Base-by-base conservation (phyloP, 192 early-diverging fungal genomes). In the Helicostylum pulchrum region DNA sequence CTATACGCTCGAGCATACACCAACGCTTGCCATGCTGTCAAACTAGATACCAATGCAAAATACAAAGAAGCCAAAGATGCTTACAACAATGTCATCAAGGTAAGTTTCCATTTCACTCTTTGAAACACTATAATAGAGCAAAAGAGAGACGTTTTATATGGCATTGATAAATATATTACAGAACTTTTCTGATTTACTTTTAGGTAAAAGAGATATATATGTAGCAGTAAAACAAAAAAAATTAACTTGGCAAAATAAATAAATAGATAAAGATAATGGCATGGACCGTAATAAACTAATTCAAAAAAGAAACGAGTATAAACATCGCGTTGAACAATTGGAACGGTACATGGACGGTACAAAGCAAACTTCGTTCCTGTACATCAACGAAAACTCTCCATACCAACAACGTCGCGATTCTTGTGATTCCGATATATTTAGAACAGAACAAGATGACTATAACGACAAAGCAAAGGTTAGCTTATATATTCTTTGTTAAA, bases 241-340 rank as follows among this genome's bases (percentile, higher is more conserved):
- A 39, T 0, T 9, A 39, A 39, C 36, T 10, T 39, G 5, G 6
- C 6, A 39, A 39, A 39, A 39, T 10, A 9, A 39, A 39, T 62
- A 12, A 48, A 49, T 34, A 49, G 61, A 50, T 45, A 48, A 48
- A 14, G 46, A 26, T 14, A 59, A 21, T 26, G 43, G 43, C 19
- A 9, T 53, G 32, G 23, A 65, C 20, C 45, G 61, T 17, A 50
- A 67, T n/a, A 30, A 69, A 30, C 32, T 75, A 19, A 58, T 70
- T 20, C 74, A 75, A 43, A 75, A 75, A 44, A 55, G 53, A 7
- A 51, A 65, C 19, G 65, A 75, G 26, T 75, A 75, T 47, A 45
- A 31, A 32, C 67, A 61, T 52, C 50, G 74, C 9, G 36, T 60
- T 10, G 68, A 70, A 17, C 74, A 75, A 59, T 12, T 75, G 36